phyloP scores from a whole-genome alignment of 1,284 basidiomycete species.

The Polyporus tsugae region DNA sequence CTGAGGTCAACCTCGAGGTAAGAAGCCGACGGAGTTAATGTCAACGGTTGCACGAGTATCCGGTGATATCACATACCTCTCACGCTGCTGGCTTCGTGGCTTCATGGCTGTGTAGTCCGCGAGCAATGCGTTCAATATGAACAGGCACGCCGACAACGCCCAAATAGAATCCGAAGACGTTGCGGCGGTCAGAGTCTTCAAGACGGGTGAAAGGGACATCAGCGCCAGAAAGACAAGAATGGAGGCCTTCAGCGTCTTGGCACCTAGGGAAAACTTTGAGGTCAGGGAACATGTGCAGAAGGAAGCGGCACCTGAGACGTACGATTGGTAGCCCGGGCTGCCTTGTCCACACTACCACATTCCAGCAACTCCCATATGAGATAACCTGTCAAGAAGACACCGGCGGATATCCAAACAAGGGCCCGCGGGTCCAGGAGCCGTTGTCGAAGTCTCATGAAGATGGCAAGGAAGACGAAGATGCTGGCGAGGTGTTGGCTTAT shows the following conservation, averaged over 20 bases:
- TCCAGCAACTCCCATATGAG: slow-evolving; percentile 68
- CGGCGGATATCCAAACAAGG: slow-evolving; percentile 73
- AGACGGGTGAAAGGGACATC: slow-evolving; percentile 89
- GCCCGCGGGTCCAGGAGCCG: slow-evolving; percentile 71
- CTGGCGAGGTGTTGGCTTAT: slow-evolving; percentile 88
- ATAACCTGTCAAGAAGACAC: slow-evolving; percentile 68
- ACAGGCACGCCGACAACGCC: slow-evolving; percentile 82
- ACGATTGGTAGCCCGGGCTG: slow-evolving; percentile 42
- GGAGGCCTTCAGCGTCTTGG: slow-evolving; percentile 76
- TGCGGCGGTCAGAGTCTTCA: slow-evolving; percentile 92
- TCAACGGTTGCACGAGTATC: slow-evolving; percentile 22
- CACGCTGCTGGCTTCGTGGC: slow-evolving; percentile 44
- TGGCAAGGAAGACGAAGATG: slow-evolving; percentile 83
- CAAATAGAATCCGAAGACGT: slow-evolving; percentile 98
- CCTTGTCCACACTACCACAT: slow-evolving; percentile 33
- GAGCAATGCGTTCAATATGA: slow-evolving; percentile 68
- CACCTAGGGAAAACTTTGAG: slow-evolving; percentile 50
- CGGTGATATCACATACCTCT: slow-evolving; percentile 44
- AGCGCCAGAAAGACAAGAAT: slow-evolving; percentile 90
- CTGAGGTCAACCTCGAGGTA: slow-evolving; percentile 77
- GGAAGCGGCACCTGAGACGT: slow-evolving; percentile 26
- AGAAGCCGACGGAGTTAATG: slow-evolving; percentile 35
- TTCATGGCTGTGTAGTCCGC: slow-evolving; percentile 66
- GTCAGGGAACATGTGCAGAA: neutral
- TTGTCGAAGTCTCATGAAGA: slow-evolving; percentile 80